Evolutionary conservation across 495 filamentous ascomycete genomes (phyloP), one percentile per base, ranked within the genome.

Genomic region (Penicillium egyptiacum): DNA sequence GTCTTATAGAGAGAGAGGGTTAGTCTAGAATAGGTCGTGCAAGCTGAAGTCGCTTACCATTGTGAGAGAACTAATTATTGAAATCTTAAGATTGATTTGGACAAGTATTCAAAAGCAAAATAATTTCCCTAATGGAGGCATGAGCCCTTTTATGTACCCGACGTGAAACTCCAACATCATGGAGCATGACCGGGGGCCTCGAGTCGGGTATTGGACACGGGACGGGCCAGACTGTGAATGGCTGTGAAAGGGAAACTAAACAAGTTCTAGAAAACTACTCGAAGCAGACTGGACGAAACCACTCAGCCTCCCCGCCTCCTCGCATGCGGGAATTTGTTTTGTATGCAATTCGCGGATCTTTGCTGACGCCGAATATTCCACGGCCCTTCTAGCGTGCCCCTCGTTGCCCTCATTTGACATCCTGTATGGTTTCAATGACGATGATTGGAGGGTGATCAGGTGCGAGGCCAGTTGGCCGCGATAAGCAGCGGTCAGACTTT

Each of bases 401-500:
- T 23, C 11, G 14, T 44, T 11, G 42, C 52, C 26, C 44, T 37
- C 40, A 6, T 46, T n/a, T 46, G 1, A 12, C 39, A 39, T 35
- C 30, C 45, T 20, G 11, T 17, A 17, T 42, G 5, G 17, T n/a
- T 56, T 28, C 25, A 10, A 17, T 19, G 28, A 31, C 7, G 26
- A 28, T 60, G 58, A 57, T 56, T 57, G 58, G 58, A 20, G 48
- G 45, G 19, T n/a, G 45, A 30, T 10, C 40, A 26, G 43, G 43
- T 26, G 41, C 14, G 28, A 25, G 20, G 44, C 48, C 53, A 60
- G 56, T 56, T n/a, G 30, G 30, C 10, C 11, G 33, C 48, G 63
- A 65, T 60, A 60, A 63, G 52, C 60, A 54, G 64, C 57, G 63
- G 63, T 66, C 63, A 66, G 60, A 52, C 28, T 10, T 37, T 48